A percentile compares a stretch with the other conserved stretches of the same genome.
Evolutionary conservation across 2,329 filamentous ascomycete genomes (phyloP).

Genomic region (Fusarium phyllophilum): DNA sequence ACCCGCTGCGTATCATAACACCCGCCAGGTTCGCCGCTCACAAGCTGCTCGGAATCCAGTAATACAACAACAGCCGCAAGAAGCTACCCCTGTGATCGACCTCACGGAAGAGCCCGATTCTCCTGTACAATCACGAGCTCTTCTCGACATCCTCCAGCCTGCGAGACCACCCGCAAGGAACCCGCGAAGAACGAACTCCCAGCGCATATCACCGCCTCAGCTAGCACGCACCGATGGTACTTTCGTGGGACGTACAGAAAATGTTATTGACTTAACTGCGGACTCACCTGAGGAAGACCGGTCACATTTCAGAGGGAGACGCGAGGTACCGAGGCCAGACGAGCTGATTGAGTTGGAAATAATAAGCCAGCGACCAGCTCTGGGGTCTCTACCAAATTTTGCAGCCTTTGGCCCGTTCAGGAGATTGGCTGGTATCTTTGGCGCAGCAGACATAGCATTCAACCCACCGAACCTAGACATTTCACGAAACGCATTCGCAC

Average conservation of each 20-base stretch:
- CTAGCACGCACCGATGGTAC: constrained; percentile 58
- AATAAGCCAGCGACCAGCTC: constrained; percentile 39
- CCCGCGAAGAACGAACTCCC: constrained; percentile 55
- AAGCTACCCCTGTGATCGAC: constrained; percentile 56
- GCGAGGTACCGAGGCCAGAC: constrained; percentile 30
- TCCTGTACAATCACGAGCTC: constrained; percentile 50
- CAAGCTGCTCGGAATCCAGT: constrained; percentile 1
- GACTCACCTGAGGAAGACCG: constrained; percentile 55
- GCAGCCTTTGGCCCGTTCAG: constrained; percentile 40
- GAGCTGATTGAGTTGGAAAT: constrained; percentile 45
- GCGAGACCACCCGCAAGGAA: constrained; percentile 46
- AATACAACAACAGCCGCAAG: constrained; percentile 18
- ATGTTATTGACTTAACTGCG: constrained; percentile 64
- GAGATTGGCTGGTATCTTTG: constrained; percentile 43
- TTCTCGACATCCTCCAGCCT: constrained; percentile 38
- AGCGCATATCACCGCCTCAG: constrained; percentile 54
- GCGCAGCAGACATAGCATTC: constrained; percentile 37
- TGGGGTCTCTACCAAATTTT: constrained; percentile 33
- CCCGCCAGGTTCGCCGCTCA: constrained; percentile 4
- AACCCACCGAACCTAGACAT: constrained; percentile 38
- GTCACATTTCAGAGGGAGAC: constrained; percentile 24
- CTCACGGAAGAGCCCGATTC: constrained; percentile 63
- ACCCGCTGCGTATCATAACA: constrained; percentile 17
- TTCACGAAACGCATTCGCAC: constrained; percentile 47
- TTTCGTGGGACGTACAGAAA: constrained; percentile 47